Evolutionary conservation across 2,329 filamentous ascomycete genomes (phyloP), one percentile per base, ranked within the genome.

Genomic region (Fusarium keratoplasticum): DNA sequence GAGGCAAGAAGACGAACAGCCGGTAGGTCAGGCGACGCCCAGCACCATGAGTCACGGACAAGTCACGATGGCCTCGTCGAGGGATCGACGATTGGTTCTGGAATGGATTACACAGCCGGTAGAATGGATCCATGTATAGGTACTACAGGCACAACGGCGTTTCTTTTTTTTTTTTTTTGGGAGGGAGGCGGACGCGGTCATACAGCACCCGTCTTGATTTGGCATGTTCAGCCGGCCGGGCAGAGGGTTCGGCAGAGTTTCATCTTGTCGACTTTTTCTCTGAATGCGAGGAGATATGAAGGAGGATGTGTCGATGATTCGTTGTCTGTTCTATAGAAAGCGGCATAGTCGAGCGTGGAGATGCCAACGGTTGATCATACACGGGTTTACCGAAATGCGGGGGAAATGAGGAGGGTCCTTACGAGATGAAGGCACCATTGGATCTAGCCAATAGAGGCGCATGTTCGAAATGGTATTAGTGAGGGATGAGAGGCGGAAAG

Each of bases 1-100:
- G 84, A 64, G 87, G 87, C 57, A 90, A 88, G 78, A 89, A 89
- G 76, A 77, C 83, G 14, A 86, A 84, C 69, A 84, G 84, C 50
- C 85, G 87, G 77, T 88, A 82, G 81, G 44, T 50, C 67, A 64
- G 54, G 20, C 47, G 57, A 66, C 36, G 27, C 47, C 27, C 42
- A 29, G 29, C 58, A 68, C 55, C 55, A 70, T 55, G 69, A 67
- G 47, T 71, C 54, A 70, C 42, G 52, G 44, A 35, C 63, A 44
- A 70, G 64, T 76, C 71, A 72, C 60, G 62, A 74, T 68, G 61
- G 66, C 66, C 62, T 76, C 64, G 50, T 61, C 38, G 29, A 61
- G 35, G 64, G 62, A 54, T 62, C 31, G 58, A 64, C 61, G 54
- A 70, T 70, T 76, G 54, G 59, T 64, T 74, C 59, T 61, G 63